Percentiles rank a stretch among this genome's conserved stretches.
These are phyloP conservation scores for Alternaria brassicicola DNA, from an alignment of 2,329 filamentous ascomycete genomes.

Conservation along the genomic window DNA sequence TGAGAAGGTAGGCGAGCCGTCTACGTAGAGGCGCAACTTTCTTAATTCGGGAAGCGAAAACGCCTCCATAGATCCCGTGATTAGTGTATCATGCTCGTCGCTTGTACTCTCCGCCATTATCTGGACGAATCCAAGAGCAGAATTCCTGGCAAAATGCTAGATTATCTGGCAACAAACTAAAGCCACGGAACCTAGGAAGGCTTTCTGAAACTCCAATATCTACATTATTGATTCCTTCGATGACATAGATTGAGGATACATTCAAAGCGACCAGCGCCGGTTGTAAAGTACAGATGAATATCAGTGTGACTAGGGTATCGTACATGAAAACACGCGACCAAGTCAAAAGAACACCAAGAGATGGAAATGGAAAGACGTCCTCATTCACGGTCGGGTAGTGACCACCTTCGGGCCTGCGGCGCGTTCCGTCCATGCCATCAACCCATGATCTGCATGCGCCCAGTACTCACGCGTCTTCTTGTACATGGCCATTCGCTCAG, in stretches of 20 bases:
- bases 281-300: neutral
- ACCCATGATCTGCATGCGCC: slow-evolving; percentile 44
- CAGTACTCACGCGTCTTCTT: slow-evolving; percentile 44
- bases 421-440: slow-evolving; percentile 35
- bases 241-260: neutral
- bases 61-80: neutral
- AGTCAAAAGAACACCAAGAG: neutral
- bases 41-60: neutral
- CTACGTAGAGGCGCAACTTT: neutral
- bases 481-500: slow-evolving; percentile 41
- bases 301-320: neutral
- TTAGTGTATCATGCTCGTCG: neutral
- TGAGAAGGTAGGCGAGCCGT: neutral
- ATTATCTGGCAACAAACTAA: too few relatives aligned
- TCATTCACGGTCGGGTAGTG: neutral
- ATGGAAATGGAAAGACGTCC: neutral
- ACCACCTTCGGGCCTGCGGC: slow-evolving; percentile 5
- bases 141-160: too few relatives aligned
- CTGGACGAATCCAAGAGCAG: neutral
- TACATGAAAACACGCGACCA: neutral
- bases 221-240: neutral
- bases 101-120: neutral
- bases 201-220: neutral
- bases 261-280: neutral
- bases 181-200: neutral